Base-by-base conservation (phyloP, 805 yeast genomes). In the Candida coleopterorum region DNA sequence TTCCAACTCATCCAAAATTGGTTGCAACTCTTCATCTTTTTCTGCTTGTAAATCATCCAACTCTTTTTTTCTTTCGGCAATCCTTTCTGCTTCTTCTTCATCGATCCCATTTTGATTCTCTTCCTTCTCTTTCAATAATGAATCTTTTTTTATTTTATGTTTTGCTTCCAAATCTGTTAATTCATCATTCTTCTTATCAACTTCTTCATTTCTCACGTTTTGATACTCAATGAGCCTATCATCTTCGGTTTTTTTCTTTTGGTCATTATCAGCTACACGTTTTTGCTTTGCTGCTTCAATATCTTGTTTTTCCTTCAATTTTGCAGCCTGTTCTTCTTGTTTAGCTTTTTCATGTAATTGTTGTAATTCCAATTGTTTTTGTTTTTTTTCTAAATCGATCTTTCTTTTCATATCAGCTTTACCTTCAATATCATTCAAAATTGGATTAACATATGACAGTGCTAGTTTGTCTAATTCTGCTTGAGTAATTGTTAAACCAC, bases 381-480 rank as follows among this genome's bases (percentile, higher is more conserved):
- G 47, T 38, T 56, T 58, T 26, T 53, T 52, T 23, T 58, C 52
- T 32, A 56, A 56, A 41, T 64, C 65, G 30, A 60, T 58, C 47
- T 67, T 70, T 41, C 95, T 76, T 61, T 86, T 90, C 32, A 75
- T 72, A 16, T 60, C 68, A 15, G 94, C 95, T 52, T 84, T 81
- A 31, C 68, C 60, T 48, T 75, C 69, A 50, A 90, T 77, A 57
- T 86, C 89, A 26, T 68, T 71, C 50, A 90, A 66, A 4, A 90
- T 88, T 7, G 98, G 98, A 46, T 75, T 71, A 40, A 93, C 95
- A 52, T 85, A 70, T 32, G 79, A 72, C 42, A 77, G 64, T 15
- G 98, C 97, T 65, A 90, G 75, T 35, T 72, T 72, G 45, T 85
- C 82, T 43, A 93, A 75, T 51, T 89, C 96, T 15, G 68, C 73